Conservation (phyloP, 805 yeast species). For the Candida krabiensis region DNA sequence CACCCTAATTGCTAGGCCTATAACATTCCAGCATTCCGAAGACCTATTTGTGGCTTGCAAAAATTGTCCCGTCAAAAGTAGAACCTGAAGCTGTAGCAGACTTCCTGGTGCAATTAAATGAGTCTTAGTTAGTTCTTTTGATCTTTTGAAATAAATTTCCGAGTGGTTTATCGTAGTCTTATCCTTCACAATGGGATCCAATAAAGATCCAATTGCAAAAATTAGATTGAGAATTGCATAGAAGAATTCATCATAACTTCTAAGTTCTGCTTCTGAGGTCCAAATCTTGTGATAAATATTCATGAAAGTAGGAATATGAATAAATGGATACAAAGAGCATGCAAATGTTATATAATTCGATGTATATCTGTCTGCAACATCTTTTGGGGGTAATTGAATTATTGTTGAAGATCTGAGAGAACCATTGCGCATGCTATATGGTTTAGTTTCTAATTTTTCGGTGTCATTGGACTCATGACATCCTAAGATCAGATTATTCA, state of each 20-base stretch:
- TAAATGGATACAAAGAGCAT: conserved; percentile 1
- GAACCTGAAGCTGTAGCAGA: conserved; percentile 1
- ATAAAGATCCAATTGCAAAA: conserved; percentile 2
- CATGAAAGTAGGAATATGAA: conserved; percentile 4
- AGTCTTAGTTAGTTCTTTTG: conserved; percentile 1
- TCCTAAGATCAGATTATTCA: conserved; percentile 1
- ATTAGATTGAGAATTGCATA: conserved; percentile 2
- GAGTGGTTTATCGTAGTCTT: not conserved
- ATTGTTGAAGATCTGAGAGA: not conserved
- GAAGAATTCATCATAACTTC: conserved; percentile 3
- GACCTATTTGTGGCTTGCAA: conserved; percentile 3
- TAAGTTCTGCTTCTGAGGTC: not conserved
- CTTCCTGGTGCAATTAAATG: conserved; percentile 1
- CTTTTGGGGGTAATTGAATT: conserved; percentile 1
- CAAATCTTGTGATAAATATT: not conserved
- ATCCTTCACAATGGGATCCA: not conserved
- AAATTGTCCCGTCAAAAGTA: conserved; percentile 3
- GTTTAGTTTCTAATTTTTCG: not conserved
- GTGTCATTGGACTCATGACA: not conserved
- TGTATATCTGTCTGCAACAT: not conserved
- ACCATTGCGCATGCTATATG: conserved; percentile 1
- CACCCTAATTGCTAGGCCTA: conserved; percentile 3
- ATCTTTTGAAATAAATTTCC: conserved; percentile 1
- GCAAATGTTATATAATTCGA: conserved; percentile 1
- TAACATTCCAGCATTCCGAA: conserved; percentile 5